These are phyloP conservation scores for Eruca vesicaria DNA, from an alignment of 441 rosid species.

Conservation along the genomic window DNA sequence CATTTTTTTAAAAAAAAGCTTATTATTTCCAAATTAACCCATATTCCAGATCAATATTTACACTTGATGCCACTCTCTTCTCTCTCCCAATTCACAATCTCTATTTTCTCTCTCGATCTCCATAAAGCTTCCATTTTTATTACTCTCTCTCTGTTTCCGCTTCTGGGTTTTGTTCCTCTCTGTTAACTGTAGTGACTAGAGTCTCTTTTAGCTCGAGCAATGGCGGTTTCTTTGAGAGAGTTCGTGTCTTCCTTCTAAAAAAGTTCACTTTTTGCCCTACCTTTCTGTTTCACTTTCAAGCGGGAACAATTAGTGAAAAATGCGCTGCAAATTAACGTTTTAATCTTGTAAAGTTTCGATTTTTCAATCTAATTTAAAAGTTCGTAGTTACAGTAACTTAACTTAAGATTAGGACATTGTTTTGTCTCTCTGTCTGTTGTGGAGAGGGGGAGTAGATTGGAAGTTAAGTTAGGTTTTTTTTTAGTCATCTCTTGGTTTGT, in stretches of 20 bases:
- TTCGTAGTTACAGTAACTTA: neutral
- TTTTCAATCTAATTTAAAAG: conserved; percentile 19
- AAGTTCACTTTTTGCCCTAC: neutral
- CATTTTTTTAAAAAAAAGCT: neutral
- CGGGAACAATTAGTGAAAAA: conserved; percentile 25
- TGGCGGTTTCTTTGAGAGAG: conserved; percentile 37
- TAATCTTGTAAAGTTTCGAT: conserved; percentile 33
- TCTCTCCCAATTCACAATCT: conserved; percentile 7
- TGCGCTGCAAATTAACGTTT: conserved; percentile 5
- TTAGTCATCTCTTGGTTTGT: conserved; percentile 36
- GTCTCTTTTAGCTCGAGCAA: conserved; percentile 20
- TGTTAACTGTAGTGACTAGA: conserved; percentile 17
- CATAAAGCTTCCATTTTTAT: neutral
- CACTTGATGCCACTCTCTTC: conserved; percentile 45
- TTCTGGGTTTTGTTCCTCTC: conserved; percentile 27
- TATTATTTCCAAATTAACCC: conserved; percentile 33
- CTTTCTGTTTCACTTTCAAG: conserved; percentile 21
- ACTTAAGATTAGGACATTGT: conserved; percentile 26
- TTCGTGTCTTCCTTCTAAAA: conserved; percentile 20
- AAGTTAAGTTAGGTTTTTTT: conserved; percentile 40
- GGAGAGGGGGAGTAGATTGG: conserved; percentile 35
- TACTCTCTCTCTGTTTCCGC: conserved; percentile 17
- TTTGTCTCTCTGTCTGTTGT: neutral
- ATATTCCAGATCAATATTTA: conserved; percentile 28
- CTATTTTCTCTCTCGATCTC: conserved; percentile 12